Evolutionary conservation across 2,329 filamentous ascomycete species (phyloP), one percentile per base, ranked within the genome.

Genomic region (Cladophialophora exuberans): DNA sequence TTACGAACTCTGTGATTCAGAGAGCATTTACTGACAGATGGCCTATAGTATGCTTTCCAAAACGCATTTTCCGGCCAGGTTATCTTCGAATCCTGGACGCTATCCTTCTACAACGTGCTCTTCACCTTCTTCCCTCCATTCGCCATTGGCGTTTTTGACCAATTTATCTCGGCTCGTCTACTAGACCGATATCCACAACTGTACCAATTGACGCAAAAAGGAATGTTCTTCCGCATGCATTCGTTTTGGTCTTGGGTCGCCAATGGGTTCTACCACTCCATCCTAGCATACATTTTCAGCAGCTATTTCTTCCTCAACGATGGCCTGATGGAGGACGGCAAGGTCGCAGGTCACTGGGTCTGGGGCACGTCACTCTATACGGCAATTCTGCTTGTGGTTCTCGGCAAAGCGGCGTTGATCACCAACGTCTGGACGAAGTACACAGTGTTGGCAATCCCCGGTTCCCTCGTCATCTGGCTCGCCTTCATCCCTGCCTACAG

Each of bases 391-490:
- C 83, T 92, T 20, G 97, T 94, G 0, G 93, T 97, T 0, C 84
- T 99, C 3, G 89, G 91, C 60, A 99, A 99, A 76, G 94, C 94
- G 3, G 91, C 90, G 1, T 81, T 99, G 57, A 89, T 97, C 62
- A 96, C 93, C 18, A 97, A 90, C 72, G 93, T 96, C 73, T 99
- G 94, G 94, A 99, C 94, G 43, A 99, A 99, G 74, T 99, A 96
- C 72, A 92, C 95, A 57, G 84, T 99, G 62, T 83, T 97, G 62
- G 91, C 94, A 28, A 99, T 99, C 61, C 94, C 94, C 0, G 94
- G 94, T 31, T 95, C 89, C 59, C 88, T 99, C 81, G 73, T 87
- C 15, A 84, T 99, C 64, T 99, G 94, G 94, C 84, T 95, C 70
- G 84, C 85, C 30, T 96, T 97, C 71, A 82, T 97, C 62, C 90